Evolutionary conservation across 2,329 filamentous ascomycete genomes (phyloP).

Genomic region (Ceratocystis colombiana): DNA sequence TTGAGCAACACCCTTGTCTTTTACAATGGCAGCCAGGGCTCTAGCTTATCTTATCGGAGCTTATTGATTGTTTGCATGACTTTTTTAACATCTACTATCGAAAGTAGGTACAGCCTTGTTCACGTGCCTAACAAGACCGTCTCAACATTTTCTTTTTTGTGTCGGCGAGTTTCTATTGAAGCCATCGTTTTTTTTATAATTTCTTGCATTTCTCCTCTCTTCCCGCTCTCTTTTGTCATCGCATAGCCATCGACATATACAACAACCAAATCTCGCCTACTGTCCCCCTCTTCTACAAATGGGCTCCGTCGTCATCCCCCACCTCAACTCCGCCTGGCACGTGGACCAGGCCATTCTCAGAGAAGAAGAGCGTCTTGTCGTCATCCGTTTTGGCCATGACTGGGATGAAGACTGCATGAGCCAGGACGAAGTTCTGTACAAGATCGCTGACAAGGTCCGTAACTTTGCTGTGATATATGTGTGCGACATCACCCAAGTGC

Average conservation of each 20-base stretch:
- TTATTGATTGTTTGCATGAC: not conserved
- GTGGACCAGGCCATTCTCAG: slow-evolving; percentile 90
- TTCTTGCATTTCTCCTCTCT: not conserved
- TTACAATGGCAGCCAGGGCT: not conserved
- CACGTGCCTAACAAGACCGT: not conserved
- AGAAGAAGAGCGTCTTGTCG: slow-evolving; percentile 84
- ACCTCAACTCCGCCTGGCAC: slow-evolving; percentile 89
- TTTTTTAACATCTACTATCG: not conserved
- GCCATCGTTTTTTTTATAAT: not conserved
- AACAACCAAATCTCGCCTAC: not conserved
- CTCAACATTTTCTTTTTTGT: not conserved
- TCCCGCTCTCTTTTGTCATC: not conserved
- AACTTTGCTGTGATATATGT: slow-evolving; percentile 90
- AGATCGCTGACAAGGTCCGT: slow-evolving; percentile 84
- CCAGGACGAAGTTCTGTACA: slow-evolving; percentile 60
- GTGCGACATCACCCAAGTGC: slow-evolving; percentile 83
- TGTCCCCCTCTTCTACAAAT: slow-evolving; percentile 31
- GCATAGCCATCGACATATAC: too few species aligned
- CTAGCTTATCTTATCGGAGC: slow-evolving; percentile 14
- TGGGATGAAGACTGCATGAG: slow-evolving; percentile 59
- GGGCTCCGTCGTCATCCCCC: slow-evolving; percentile 85
- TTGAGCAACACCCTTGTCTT: not conserved
- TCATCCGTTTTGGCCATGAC: slow-evolving; percentile 88
- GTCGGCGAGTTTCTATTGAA: not conserved
- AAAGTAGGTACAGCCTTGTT: not conserved